These are phyloP conservation scores for Colletotrichum sidae DNA, from an alignment of 2,329 filamentous ascomycete species.

Conservation along the genomic window DNA sequence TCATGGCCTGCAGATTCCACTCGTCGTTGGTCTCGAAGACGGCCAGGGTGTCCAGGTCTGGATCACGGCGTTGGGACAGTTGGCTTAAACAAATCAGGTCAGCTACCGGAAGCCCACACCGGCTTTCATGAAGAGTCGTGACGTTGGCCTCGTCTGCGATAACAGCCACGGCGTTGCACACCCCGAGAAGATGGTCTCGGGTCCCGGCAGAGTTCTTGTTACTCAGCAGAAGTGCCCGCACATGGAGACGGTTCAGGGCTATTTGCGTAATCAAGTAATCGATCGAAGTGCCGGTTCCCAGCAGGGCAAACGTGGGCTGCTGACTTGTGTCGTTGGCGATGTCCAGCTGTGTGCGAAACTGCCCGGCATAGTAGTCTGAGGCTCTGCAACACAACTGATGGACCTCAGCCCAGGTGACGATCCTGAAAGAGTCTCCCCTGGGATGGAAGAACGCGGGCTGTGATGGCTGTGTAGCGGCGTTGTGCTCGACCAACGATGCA, in stretches of 20 bases:
- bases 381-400: not conserved
- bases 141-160: constrained; percentile 19
- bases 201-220: constrained; percentile 27
- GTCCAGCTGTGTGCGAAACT: not conserved
- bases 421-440: not conserved
- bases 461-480: constrained; percentile 9
- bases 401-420: constrained; percentile 8
- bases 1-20: constrained; percentile 30
- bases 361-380: not conserved
- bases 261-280: constrained; percentile 26
- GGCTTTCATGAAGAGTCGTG: not conserved
- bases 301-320: constrained; percentile 25
- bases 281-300: constrained; percentile 16
- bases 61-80: not conserved
- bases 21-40: constrained; percentile 15
- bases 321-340: not conserved
- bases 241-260: constrained; percentile 11
- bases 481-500: constrained; percentile 21
- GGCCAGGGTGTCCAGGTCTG: too few relatives aligned
- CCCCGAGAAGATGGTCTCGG: constrained; percentile 12
- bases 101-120: not conserved
- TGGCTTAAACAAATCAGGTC: not conserved
- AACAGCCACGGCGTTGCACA: constrained; percentile 9
- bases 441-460: constrained; percentile 24
- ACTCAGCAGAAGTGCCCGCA: constrained; percentile 18